A percentile compares a stretch with the other conserved stretches of the same genome.
phyloP scores from a whole-genome alignment of 2,329 filamentous ascomycete species.

The Penicillium oxalicum region DNA sequence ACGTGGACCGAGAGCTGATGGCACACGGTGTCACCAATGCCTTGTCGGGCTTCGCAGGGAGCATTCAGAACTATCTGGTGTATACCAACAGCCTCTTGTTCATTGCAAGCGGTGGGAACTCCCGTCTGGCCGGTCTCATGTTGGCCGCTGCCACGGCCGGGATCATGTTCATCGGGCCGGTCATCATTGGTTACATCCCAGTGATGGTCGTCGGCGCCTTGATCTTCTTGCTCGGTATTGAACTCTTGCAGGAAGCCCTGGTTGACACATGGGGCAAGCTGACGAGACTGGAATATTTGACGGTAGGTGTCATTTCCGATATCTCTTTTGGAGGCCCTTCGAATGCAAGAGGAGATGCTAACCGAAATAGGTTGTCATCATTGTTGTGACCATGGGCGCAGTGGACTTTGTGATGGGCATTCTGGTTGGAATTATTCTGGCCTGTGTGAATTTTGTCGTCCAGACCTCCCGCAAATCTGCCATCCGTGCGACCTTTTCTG shows the following conservation, averaged over 20 bases:
- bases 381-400: constrained; percentile 91
- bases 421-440: constrained; percentile 81
- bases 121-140: constrained; percentile 76
- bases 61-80: constrained; percentile 94
- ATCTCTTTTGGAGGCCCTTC: not conserved
- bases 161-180: constrained; percentile 78
- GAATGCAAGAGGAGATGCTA: not conserved
- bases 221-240: constrained; percentile 92
- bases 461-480: constrained; percentile 87
- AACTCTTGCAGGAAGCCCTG: constrained; percentile 80
- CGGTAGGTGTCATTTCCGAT: constrained; percentile 46
- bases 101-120: constrained; percentile 85
- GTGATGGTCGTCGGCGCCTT: constrained; percentile 94
- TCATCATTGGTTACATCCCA: constrained; percentile 87
- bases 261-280: constrained; percentile 85
- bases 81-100: constrained; percentile 98
- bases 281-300: constrained; percentile 80
- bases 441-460: constrained; percentile 84
- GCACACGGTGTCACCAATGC: constrained; percentile 92
- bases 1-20: constrained; percentile 84
- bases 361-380: constrained; percentile 60
- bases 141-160: constrained; percentile 73
- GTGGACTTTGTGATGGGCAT: constrained; percentile 97
- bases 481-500: constrained; percentile 83
- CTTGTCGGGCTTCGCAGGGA: constrained; percentile 76